Base-by-base conservation (phyloP, 768 basidiomycete species). In the Lactarius tabidus region DNA sequence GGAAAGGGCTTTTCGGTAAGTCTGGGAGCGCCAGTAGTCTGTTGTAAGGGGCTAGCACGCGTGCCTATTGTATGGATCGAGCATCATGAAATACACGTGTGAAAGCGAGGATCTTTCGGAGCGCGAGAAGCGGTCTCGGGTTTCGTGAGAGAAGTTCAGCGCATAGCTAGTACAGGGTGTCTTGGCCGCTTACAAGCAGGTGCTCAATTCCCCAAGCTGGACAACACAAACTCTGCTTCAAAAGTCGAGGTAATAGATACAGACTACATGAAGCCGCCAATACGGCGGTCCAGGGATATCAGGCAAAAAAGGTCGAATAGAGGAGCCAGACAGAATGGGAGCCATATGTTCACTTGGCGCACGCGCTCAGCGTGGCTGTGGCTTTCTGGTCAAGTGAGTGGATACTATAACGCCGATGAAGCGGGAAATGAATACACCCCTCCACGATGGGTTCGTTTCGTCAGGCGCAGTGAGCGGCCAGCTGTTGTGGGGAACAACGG, bases 1-100 rank as follows among this genome's bases (percentile, higher is more conserved):
- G 33, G 8, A 59, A 53, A 15, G 31, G 15, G 23, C 29, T 61
- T 10, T 23, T 23, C 31, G 45, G 55, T 38, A 36, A 8, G 33
- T 33, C 8, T n/a, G 6, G 55, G 31, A 29, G 33, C 23, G 20
- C 59, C 64, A 61, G 60, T 28, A 52, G 33, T 41, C 41, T 18
- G 55, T 3, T 33, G 55, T 36, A 10, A 61, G 7, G 36, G n/a
- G 64, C 23, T 18, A 14, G 15, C 36, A 39, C 18, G 17, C 39
- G 36, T 10, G 18, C 3, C 38, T 28, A 10, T 18, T 39, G 36
- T 2, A 39, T 26, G 53, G 12, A 3, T 26, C 18, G 64, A 33
- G 64, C 64, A 60, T 52, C 55, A 61, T 65, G 64, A 65, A 55
- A 56, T 23, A 33, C n/a, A 17, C 53, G 26, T 53, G 52, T 60